Base-by-base conservation (phyloP, 176 grass and related monocot species). In the Carex kokanica region DNA sequence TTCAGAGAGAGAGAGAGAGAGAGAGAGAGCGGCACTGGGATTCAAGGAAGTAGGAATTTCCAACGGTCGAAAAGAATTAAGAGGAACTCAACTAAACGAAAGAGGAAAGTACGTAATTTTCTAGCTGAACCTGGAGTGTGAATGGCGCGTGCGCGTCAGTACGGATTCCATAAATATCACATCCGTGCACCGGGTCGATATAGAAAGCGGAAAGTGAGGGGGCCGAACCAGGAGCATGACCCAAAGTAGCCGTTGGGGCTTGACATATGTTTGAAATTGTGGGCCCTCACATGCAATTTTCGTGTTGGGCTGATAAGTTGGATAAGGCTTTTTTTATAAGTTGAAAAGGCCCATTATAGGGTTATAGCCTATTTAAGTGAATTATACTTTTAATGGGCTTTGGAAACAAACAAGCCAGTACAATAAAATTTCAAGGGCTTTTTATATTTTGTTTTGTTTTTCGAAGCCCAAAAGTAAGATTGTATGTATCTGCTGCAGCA, bases 231-330 rank as follows among this genome's bases (percentile, higher is more conserved):
- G 4, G 23, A 49, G 80, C 80, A 6, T 68, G 81, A 31, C 45
- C 15, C 43, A 31, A 84, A 79, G 52, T 88, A 88, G 81, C 86
- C 86, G 86, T 88, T 88, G 57, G 24, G 83, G 41, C 7, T 75
- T 32, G 4, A 0, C 6, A 2, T 52, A 6, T n/a, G 60, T 71
- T 86, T 72, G 49, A 86, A 80, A 53, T 82, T 29, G 59, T 67
- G 61, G 80, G 60, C 12, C 61, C 41, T 2, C 13, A 3, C 41
- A 82, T 18, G 23, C 36, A 82, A 82, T 47, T 47, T 82, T 3
- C 40, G 25, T 82, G 80, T 65, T 66, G 60, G 71, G 38, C 69
- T 72, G 65, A 38, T 20, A 43, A 45, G 16, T 71, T 60, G 6
- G 75, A 79, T 55, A 57, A 5, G n/a, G 3, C 5, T 25, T 66